Base-by-base conservation (phyloP, 129 eudicot species). In the Kitagawia praeruptora region DNA sequence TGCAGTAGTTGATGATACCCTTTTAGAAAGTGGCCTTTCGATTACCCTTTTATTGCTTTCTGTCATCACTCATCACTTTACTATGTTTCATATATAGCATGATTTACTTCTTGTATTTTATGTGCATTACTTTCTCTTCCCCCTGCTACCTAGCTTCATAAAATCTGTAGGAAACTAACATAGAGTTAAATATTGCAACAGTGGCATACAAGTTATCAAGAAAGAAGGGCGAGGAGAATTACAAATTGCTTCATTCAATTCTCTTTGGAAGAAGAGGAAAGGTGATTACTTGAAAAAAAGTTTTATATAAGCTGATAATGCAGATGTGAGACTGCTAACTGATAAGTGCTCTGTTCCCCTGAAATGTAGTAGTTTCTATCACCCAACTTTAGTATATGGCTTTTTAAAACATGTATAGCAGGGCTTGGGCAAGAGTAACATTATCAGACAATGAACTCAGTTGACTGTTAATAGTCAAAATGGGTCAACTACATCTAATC, bases 201-300 rank as follows among this genome's bases (percentile, higher is more conserved):
- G 99, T 95, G 83, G 93, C 92, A 44, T 90, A 86, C 87, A 95
- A 90, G 88, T 70, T 95, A 40, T 89, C 99, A 47, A 95, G 84
- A 87, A 90, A 84, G 91, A 95, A 92, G 88, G 76, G 40, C n/a
- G 99, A 95, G 21, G 99, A 95, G 46, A 87, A 88, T 38, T 89
- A 85, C 70, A 95, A 90, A 81, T 39, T 95, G 91, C 90, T 95
- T 77, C 99, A 95, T 77, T 82, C 83, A 44, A 82, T 95, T 81
- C 88, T 95, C 56, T 95, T 84, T 80, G 96, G 93, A 83, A 89
- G 99, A 85, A 89, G 96, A 86, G 99, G 97, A 86, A 95, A 95
- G 99, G 99, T 95, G 83, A 87, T 82, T 21, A 46, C 41, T 28
- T 51, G 74, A 56, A 80, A 28, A 42, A 81, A n/a, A 69, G 31